Evolutionary conservation across 2,329 filamentous ascomycete species (phyloP), one percentile per base, ranked within the genome.

Genomic region (Colletotrichum viniferum): DNA sequence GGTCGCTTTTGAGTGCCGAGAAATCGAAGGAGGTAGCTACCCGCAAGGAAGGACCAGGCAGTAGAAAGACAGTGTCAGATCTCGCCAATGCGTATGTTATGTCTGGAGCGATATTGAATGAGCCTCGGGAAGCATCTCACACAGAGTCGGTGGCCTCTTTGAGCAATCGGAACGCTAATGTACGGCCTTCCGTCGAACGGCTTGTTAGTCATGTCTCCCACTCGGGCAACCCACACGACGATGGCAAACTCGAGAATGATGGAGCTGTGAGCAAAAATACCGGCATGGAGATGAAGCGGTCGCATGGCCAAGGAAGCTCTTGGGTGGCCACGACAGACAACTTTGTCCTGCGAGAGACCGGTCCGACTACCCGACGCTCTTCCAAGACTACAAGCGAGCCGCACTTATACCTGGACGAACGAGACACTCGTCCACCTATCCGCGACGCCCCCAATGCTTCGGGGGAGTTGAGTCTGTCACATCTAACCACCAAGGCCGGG

Each of bases 71-170:
- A 13, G 10, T 14, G 43, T 52, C 43, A 52, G n/a, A 52, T 52
- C 43, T n/a, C n/a, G 10, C 43, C 43, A 52, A 52, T 12, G 43
- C 43, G n/a, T 52, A 52, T 52, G n/a, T 52, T n/a, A 52, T 52
- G n/a, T 52, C 43, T 0, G 43, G 10, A 10, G 43, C 0, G 0
- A 52, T 52, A 52, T 7, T 52, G n/a, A n/a, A 14, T 6, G 2
- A 52, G n/a, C n/a, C n/a, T 52, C 43, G 7, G 43, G n/a, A 4
- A 52, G 2, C 2, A 52, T 21, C 43, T 52, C 43, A 10, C 43
- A 48, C 18, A n/a, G 38, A 48, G 38, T 24, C 6, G 4, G 7
- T 52, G 43, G 43, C 43, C 43, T 52, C 43, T 21, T 24, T 10
- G 0, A 13, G 43, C 43, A 52, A 52, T 24, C n/a, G 43, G 12